A percentile compares a stretch with the other conserved stretches of the same genome.
These are phyloP conservation scores for Sclerotiophoma versabilis DNA, from an alignment of 2,329 filamentous ascomycete genomes.

Conservation along the genomic window DNA sequence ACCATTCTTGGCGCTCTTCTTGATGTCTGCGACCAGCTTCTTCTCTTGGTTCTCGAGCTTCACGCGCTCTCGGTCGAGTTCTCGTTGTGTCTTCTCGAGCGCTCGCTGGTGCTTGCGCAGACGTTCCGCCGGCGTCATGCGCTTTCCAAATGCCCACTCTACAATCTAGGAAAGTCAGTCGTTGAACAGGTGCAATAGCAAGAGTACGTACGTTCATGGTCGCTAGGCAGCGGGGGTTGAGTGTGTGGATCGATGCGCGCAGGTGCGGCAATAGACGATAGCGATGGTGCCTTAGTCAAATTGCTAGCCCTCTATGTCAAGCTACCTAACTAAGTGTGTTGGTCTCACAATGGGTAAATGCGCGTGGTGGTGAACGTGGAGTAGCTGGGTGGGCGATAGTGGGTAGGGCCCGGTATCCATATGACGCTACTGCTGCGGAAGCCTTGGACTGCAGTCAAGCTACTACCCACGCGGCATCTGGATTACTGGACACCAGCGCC, in stretches of 20 bases:
- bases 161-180: constrained; percentile 70
- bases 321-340: not conserved
- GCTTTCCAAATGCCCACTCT: constrained; percentile 99
- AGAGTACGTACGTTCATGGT: constrained; percentile 64
- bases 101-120: constrained; percentile 94
- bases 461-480: not conserved
- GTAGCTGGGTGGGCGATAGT: constrained; percentile 3
- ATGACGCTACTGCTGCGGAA: constrained; percentile 14
- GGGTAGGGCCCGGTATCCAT: constrained; percentile 8
- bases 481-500: not conserved
- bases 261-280: not conserved
- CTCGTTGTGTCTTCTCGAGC: constrained; percentile 95
- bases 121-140: constrained; percentile 94
- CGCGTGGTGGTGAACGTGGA: constrained; percentile 12
- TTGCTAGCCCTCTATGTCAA: not conserved
- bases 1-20: constrained; percentile 96
- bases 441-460: constrained; percentile 5
- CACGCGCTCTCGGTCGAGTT: constrained; percentile 90
- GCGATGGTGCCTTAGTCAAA: not conserved
- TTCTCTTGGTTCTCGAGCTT: constrained; percentile 99
- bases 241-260: not conserved
- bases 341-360: not conserved
- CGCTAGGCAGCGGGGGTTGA: constrained; percentile 15
- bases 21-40: constrained; percentile 94
- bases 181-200: not conserved